Base-by-base conservation (phyloP, 2,329 filamentous ascomycete species). In the Dactylellina leptospora region DNA sequence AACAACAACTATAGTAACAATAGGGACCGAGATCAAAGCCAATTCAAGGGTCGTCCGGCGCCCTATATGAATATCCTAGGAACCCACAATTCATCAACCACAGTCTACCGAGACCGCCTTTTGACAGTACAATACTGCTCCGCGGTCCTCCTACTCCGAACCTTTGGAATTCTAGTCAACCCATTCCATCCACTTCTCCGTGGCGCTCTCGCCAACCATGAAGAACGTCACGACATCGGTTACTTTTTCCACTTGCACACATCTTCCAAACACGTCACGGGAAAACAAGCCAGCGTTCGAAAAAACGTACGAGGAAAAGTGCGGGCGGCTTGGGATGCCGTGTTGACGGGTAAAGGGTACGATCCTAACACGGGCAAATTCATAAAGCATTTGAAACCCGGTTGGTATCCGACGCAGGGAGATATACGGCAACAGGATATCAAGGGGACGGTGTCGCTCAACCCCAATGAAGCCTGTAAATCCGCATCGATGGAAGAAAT, bases 181-280 rank as follows among this genome's bases (percentile, higher is more conserved):
- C 68, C 68, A 1, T 72, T 72, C 59, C 68, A 72, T 18, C 68
- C 68, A 22, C 68, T 72, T 5, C 59, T 72, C 9, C 68, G 68
- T 4, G 40, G 44, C 18, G 60, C 68, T 4, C 59, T 72, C 16
- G 44, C 54, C 23, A 50, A 45, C 4, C 68, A 72, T 42, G 45
- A 63, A 22, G 68, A 72, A 30, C 64, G 53, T n/a, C 44, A 64
- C 47, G 59, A 64, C 8, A 59, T 60, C 6, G 68, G 68, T 5
- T 72, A 64, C 38, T 72, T 64, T 23, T 59, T 72, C 45, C 68
- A 72, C 59, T 30, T 72, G 11, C 68, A 72, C 47, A 72, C 68
- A 0, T 72, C 68, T n/a, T 72, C 68, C 9, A 72, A 72, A 33
- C 16, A 28, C 11, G 28, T 59, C 3, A 72, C 68, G 20, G 68